Base-by-base conservation (phyloP, 2,329 filamentous ascomycete genomes). In the Colletotrichum sp. region DNA sequence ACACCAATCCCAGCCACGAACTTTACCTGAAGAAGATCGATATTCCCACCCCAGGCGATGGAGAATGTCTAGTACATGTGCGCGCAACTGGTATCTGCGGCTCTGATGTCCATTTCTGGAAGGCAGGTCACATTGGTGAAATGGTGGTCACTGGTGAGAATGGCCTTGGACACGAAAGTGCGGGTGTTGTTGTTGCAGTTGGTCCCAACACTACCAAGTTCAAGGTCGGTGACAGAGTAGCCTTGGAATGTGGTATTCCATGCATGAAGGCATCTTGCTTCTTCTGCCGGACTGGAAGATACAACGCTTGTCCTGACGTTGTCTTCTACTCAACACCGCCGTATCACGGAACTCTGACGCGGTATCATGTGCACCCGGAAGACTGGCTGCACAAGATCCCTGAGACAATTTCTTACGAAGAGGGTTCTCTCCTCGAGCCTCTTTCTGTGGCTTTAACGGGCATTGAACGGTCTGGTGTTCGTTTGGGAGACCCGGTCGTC, bases 71-170 rank as follows among this genome's bases (percentile, higher is more conserved):
- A 30, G 82, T 94, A 57, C 91, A 91, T 71, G 88, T 94, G 80
- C 92, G 93, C 82, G 92, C 90, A 81, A 94, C 93, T 4, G 93
- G 93, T 59, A 94, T 94, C 78, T 94, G 93, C 84, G 92, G 93
- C 24, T 80, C 78, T 14, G 79, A 80, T 68, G 83, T 85, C 16
- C 84, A 86, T 71, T 86, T 85, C 78, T 86, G 84, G 83, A 78
- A 79, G n/a, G 79, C 84, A 39, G 84, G 84, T 32, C 82, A 82
- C n/a, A 79, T 86, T 52, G 80, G 81, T 18, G 75, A 78, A 7
- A 78, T 81, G 43, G 81, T 85, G 8, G 76, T 79, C 6, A 84
- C 86, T 67, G 68, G 72, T 14, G 61, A 74, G 61, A 74, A 74
- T 9, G 72, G 72, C 7, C 70, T 76, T 21, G 76, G 74, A 24